phyloP scores from a whole-genome alignment of 148 eudicot genomes.

The Chenopodium berlandieri region DNA sequence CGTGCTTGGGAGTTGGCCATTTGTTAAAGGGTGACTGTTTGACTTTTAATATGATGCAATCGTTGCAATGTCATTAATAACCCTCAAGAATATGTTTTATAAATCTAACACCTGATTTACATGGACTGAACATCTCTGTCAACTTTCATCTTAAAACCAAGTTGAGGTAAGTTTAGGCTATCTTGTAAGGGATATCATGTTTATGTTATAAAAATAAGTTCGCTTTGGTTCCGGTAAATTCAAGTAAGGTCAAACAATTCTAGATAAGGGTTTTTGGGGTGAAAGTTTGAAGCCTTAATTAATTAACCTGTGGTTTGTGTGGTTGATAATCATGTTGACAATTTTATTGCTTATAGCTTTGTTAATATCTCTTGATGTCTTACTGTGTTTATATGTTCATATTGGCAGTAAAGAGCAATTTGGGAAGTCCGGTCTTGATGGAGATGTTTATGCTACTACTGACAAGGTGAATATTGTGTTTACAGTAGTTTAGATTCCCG shows the following conservation, averaged over 20 bases:
- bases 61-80: neutral
- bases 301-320: neutral
- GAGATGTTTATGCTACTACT: conserved; percentile 64
- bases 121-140: neutral
- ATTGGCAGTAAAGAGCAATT: conserved; percentile 71
- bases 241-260: no score
- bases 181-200: neutral
- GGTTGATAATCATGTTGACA: neutral
- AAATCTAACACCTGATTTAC: neutral
- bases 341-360: neutral
- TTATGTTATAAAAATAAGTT: neutral
- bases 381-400: neutral
- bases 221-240: neutral
- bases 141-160: neutral
- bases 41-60: neutral
- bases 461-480: conserved; percentile 54
- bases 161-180: neutral
- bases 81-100: neutral
- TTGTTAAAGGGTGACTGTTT: neutral
- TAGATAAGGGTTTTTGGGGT: neutral
- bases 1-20: neutral
- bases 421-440: conserved; percentile 75
- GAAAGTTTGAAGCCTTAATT: neutral
- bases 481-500: neutral
- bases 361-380: neutral